Evolutionary conservation across 2,329 filamentous ascomycete genomes (phyloP), one percentile per base, ranked within the genome.

Genomic region (Pseudogymnoascus sp.): DNA sequence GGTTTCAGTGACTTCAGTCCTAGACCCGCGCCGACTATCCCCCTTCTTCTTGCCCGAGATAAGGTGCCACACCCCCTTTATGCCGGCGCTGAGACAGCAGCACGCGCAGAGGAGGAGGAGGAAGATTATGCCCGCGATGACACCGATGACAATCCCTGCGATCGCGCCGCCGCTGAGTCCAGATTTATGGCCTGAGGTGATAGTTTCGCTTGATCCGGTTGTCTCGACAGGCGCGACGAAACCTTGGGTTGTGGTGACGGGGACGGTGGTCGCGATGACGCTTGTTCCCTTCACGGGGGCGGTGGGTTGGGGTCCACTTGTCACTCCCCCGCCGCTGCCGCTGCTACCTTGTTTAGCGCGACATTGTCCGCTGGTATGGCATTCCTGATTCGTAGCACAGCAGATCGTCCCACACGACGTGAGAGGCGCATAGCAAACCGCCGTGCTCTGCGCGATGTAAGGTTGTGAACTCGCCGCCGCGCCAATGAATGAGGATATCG

Each of bases 131-230:
- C 87, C 89, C 12, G 82, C 81, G 60, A 93, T 79, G 10, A 85
- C 83, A 66, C 89, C 89, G 63, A 93, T 86, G 68, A 93, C 89
- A 70, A 93, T 93, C 65, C 89, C 89, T 14, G 90, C 89, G 69
- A 93, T 93, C 65, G 88, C 89, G 62, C 89, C 89, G 47, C 80
- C 83, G 69, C 86, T 89, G 62, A 93, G 80, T 16, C 73, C 76
- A 47, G 76, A 74, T 63, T 76, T 31, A 64, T 26, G 31, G 31
- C 31, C 31, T 7, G 31, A 34, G 31, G 31, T 34, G 31, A 34
- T 34, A 11, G 31, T 11, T 2, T 34, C 31, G 31, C 31, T 34
- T 8, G 8, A 34, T 2, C 79, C 79, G 54, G 79, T 81, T 5
- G 82, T 82, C 3, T 81, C 78, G n/a, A 83, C 81, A 42, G 80